Evolutionary conservation across 257 asterid species (phyloP).

Genomic region (Sherardia arvensis): DNA sequence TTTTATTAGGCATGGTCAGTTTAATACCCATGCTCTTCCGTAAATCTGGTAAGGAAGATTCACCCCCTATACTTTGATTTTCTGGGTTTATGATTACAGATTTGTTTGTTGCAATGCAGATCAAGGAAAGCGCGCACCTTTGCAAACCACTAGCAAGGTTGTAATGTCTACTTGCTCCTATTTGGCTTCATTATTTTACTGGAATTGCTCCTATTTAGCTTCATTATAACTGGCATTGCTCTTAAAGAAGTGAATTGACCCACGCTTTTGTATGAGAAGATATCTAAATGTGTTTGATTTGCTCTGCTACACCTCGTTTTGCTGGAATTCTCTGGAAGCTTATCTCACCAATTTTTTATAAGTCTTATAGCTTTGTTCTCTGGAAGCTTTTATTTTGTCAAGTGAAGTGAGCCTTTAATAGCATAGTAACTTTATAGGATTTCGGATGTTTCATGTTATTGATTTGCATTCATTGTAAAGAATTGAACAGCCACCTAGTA

Average conservation of each 20-base stretch:
- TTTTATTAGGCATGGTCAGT: constrained; percentile 34
- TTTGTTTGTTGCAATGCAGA: constrained; percentile 37
- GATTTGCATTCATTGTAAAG: background rate
- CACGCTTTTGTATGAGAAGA: background rate
- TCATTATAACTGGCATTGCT: background rate
- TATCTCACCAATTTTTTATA: background rate
- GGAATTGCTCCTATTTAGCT: background rate
- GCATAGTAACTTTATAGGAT: no score
- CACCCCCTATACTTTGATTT: background rate
- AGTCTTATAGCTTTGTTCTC: background rate
- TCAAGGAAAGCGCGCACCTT: constrained; percentile 25
- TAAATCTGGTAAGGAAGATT: constrained; percentile 38
- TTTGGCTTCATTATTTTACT: background rate
- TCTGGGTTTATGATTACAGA: background rate
- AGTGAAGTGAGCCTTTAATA: background rate
- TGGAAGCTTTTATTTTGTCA: background rate
- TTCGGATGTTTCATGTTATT: background rate
- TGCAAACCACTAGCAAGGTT: constrained; percentile 41
- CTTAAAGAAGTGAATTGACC: background rate
- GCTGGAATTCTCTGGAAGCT: constrained; percentile 2
- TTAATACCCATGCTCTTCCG: constrained; percentile 40
- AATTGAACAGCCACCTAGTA: background rate
- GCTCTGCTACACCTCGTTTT: background rate
- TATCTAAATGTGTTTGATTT: background rate
- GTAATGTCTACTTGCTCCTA: background rate